Evolutionary conservation across 305 asterid species (phyloP), one percentile per base, ranked within the genome.

Genomic region (Euphrasia arctica): DNA sequence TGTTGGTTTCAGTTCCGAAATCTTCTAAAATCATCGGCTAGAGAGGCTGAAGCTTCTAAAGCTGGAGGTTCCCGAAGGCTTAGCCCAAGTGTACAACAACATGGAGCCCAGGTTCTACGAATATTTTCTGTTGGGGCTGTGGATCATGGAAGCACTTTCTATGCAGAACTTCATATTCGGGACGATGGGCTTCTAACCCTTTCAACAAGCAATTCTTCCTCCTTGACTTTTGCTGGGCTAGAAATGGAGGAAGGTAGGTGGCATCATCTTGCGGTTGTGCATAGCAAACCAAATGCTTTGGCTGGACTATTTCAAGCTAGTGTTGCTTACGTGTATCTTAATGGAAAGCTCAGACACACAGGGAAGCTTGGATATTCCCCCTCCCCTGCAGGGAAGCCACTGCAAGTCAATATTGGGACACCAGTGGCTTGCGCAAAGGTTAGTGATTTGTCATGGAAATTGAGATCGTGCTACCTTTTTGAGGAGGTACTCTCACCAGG

Each of bases 211-310:
- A 94, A 79, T 68, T 84, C 98, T 72, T 86, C 97, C 72, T 94
- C 88, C 52, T 78, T 91, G 77, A 83, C 97, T 36, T 94, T 89
- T 80, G 68, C 95, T 67, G 98, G 94, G 71, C 74, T 89, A 74
- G 99, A 91, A 71, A 82, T 94, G 83, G 95, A 87, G 77, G 99
- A 94, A 83, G 96, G 94, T 62, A 81, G 97, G 79, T 94, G 99
- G 99, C 87, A 94, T 89, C 99, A 94, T 79, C 96, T 94, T 31
- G 94, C 97, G 65, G 84, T 94, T 73, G 99, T 94, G 74, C 99
- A 94, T 74, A 91, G 97, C 83, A 94, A 94, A 77, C 99, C 99
- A 51, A 91, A 91, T 82, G 99, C 99, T 71, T 86, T 94, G 93
- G 98, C 98, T 65, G 99, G 99, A 63, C 80, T 94, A 58, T 94